Evolutionary conservation across 176 grass and related monocot genomes (phyloP), one percentile per base, ranked within the genome.

Genomic region (Themeda triandra): DNA sequence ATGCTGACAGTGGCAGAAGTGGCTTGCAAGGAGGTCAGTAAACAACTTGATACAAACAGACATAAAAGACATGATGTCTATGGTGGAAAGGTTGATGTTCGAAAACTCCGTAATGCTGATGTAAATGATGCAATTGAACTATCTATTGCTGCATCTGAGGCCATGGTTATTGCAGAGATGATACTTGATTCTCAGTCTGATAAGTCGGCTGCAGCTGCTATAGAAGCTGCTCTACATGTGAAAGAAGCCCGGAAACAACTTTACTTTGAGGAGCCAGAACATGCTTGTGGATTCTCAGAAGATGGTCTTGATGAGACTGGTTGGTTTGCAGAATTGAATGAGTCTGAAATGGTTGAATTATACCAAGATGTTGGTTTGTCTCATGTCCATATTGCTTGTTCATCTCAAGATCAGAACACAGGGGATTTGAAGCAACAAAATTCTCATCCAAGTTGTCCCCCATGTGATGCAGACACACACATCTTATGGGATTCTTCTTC

Each of bases 101-200:
- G 44, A 60, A 90, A 87, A 23, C 87, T 95, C 75, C 66, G 84
- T 21, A 78, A 88, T 31, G 82, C 76, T 79, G 92, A 88, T 75
- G 79, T 89, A 62, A 66, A 83, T 69, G 91, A 90, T 78, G 91
- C 92, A 28, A 73, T 95, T 88, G 91, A 98, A 70, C 89, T 98
- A 81, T 95, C 90, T 64, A 84, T 98, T 79, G 85, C 92, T 86
- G 95, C 95, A 48, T 98, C 95, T 85, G 95, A 98, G 87, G 95
- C 95, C 76, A 90, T 98, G 79, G 87, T 91, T 48, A 95, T 98
- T 82, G 80, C 88, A 82, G 92, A 98, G 75, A 76, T 93, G 75
- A 69, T 91, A 69, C 76, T 70, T 66, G 37, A 84, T 77, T 83
- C 60, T 56, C 53, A 73, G 11, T 28, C 76, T 58, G 85, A 89